Conservation (phyloP, 140 eudicot genomes). For the Senecio squalidus region DNA sequence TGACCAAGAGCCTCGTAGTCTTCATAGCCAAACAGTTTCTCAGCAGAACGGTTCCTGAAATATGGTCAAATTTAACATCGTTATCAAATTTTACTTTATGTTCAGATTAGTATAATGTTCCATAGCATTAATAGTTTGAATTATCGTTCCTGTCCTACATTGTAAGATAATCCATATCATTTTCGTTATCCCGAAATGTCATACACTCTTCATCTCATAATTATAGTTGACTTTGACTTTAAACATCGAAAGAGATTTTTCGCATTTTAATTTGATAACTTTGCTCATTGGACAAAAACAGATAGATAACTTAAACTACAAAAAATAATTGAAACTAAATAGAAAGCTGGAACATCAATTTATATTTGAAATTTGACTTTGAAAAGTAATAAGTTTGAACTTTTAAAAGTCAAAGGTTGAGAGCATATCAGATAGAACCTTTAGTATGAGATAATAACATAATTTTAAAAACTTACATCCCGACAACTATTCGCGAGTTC, state of each 20-base stretch:
- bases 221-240: neutral
- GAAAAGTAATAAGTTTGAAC: no score
- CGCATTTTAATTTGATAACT: no score
- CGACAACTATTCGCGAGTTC: no score
- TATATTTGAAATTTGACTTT: no score
- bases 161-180: neutral
- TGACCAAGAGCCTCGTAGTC: slow-evolving; percentile 69
- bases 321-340: no score
- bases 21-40: slow-evolving; percentile 71
- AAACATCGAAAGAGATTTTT: neutral
- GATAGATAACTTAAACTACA: no score
- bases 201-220: neutral
- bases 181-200: neutral
- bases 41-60: slow-evolving; percentile 80
- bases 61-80: neutral
- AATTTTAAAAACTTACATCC: no score
- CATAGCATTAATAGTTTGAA: neutral
- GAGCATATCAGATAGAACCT: no score
- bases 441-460: no score
- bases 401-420: no score
- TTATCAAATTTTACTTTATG: neutral
- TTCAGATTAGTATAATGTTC: neutral
- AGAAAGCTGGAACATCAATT: no score
- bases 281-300: no score
- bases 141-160: neutral